Evolutionary conservation across 257 asterid genomes (phyloP).

Genomic region (Lycium ferocissimum): DNA sequence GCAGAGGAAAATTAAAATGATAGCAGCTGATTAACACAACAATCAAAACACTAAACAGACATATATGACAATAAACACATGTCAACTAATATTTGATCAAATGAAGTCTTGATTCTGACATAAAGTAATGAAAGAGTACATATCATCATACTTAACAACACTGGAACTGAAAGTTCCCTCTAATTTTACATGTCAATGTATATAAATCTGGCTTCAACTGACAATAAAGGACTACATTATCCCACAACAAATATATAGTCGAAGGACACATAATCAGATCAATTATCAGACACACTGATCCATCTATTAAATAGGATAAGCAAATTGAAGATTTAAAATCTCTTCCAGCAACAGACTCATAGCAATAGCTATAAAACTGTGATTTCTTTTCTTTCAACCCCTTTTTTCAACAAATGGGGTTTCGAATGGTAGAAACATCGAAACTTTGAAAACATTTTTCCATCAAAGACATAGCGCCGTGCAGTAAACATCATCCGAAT

Average conservation of each 20-base stretch:
- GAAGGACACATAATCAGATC: constrained; percentile 18
- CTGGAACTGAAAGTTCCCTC: constrained; percentile 21
- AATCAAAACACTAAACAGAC: background rate
- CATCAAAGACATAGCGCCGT: constrained; percentile 27
- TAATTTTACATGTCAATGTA: background rate
- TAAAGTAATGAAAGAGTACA: background rate
- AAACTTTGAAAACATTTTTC: background rate
- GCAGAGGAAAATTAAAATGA: background rate
- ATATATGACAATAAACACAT: background rate
- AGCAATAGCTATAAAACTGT: constrained; percentile 14
- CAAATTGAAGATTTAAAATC: constrained; percentile 16
- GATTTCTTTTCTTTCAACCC: background rate
- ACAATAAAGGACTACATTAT: background rate
- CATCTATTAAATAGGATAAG: constrained; percentile 19
- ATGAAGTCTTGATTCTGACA: background rate
- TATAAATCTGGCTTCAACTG: constrained; percentile 1
- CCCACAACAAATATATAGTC: background rate
- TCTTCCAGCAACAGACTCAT: constrained; percentile 30
- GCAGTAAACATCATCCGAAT: constrained; percentile 22
- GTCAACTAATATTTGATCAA: constrained; percentile 15
- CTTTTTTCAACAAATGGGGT: background rate
- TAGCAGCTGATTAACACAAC: background rate
- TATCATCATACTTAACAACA: background rate
- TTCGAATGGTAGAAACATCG: background rate
- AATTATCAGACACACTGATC: constrained; percentile 17